Conservation (phyloP, 768 basidiomycete species). For the Russula dissimulans region DNA sequence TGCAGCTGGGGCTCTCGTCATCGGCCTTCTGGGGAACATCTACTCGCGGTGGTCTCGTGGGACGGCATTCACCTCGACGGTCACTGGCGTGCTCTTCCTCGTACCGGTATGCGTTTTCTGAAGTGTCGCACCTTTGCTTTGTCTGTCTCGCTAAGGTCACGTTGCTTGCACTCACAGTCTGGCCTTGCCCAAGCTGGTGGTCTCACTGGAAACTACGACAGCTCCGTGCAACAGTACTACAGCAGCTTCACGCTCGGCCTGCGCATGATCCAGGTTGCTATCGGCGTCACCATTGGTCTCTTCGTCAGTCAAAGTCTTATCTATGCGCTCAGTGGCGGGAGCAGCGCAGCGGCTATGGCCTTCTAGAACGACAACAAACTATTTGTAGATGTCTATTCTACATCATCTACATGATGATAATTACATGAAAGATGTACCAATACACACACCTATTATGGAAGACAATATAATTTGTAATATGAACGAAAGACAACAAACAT, state of each 20-base stretch:
- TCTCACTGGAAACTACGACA: constrained; percentile 49
- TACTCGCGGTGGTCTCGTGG: constrained; percentile 69
- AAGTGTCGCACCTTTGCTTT: neutral
- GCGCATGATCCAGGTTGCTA: constrained; percentile 76
- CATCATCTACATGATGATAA: constrained; percentile 6
- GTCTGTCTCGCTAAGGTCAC: neutral
- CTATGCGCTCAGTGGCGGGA: constrained; percentile 65
- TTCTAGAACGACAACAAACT: constrained; percentile 34
- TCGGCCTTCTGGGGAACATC: constrained; percentile 73
- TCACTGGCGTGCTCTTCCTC: constrained; percentile 86
- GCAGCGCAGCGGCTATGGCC: constrained; percentile 66
- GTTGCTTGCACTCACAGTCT: constrained; percentile 40
- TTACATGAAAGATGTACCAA: constrained; percentile 10
- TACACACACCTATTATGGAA: constrained; percentile 11
- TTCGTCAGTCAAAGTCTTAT: constrained; percentile 76
- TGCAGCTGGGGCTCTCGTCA: constrained; percentile 67
- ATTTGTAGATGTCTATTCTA: constrained; percentile 10
- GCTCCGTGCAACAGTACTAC: constrained; percentile 60
- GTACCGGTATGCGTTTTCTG: constrained; percentile 56
- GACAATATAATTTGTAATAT: constrained; percentile 4
- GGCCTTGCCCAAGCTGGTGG: constrained; percentile 71
- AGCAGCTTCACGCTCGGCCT: constrained; percentile 72
- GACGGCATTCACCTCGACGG: constrained; percentile 85
- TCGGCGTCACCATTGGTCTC: constrained; percentile 78
- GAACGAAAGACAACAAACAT: neutral